Base-by-base conservation (phyloP, 495 filamentous ascomycete species). In the Neurospora sp. region DNA sequence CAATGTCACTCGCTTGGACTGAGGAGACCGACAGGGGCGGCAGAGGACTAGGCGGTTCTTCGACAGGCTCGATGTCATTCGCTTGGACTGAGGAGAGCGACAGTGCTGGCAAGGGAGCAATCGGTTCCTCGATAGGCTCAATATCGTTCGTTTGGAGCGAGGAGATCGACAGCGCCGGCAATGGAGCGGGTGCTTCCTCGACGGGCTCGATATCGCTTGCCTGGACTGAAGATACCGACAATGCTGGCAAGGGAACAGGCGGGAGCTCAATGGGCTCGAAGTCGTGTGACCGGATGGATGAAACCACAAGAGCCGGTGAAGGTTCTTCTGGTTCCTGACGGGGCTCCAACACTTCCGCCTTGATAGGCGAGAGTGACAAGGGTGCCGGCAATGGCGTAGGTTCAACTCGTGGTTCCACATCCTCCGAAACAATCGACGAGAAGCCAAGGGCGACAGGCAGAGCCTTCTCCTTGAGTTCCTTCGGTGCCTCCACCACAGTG, bases 131-230 rank as follows among this genome's bases (percentile, higher is more conserved):
- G 11, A 77, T 44, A 14, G 77, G 77, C 70, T 77, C 75, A n/a
- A 75, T 72, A 0, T 62, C 74, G 48, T 73, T 72, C 31, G 31
- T 31, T 31, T 31, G 31, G 31, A 31, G 31, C 31, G 31, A 31
- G 31, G 31, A 31, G 31, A 31, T 31, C 31, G 31, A 31, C 5
- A 78, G 70, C 10, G 62, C 48, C 42, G 75, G 75, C 69, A 70
- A 40, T 1, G 71, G 27, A 9, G 69, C 10, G 27, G 76, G 73
- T 8, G 72, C 59, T 18, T 74, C 66, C 18, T 72, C 46, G 9
- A 72, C 70, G n/a, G 84, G 81, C 48, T 83, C 78, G 7, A 84
- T 76, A 72, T 80, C 75, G 48, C 79, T 72, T 37, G 78, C 72
- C 46, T 80, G 75, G 9, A 83, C 74, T 11, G 69, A 71, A 1